These are phyloP conservation scores for Thermochaetoides thermophila DNA, from an alignment of 495 filamentous ascomycete genomes.

Conservation along the genomic window DNA sequence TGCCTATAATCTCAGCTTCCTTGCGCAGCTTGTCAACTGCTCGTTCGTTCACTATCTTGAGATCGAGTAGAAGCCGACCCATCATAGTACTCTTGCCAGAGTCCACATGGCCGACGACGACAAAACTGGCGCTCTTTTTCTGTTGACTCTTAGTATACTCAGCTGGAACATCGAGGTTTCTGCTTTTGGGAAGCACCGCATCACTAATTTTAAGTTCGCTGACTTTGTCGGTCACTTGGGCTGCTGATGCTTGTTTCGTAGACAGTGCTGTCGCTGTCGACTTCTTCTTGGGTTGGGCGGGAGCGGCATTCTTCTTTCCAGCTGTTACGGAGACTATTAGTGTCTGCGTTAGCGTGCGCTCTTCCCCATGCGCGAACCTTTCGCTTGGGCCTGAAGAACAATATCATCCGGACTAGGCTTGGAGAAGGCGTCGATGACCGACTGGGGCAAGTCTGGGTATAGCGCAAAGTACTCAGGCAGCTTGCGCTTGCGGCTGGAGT, in stretches of 20 bases:
- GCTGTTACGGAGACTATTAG: constrained; percentile 30
- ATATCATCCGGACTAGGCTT: constrained; percentile 90
- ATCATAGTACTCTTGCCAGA: constrained; percentile 96
- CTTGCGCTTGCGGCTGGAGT: constrained; percentile 5
- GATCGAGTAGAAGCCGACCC: constrained; percentile 83
- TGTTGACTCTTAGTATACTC: constrained; percentile 61
- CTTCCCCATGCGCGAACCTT: constrained; percentile 54
- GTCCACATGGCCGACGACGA: constrained; percentile 95
- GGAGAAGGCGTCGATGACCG: constrained; percentile 50
- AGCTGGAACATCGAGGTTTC: constrained; percentile 70
- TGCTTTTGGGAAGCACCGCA: constrained; percentile 60
- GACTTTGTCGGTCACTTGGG: constrained; percentile 33
- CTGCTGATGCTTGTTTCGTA: too few species aligned
- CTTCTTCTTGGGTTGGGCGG: constrained; percentile 21
- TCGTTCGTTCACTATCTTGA: constrained; percentile 71
- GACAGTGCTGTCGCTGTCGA: background rate
- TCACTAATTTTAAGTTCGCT: constrained; percentile 51
- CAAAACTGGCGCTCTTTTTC: constrained; percentile 83
- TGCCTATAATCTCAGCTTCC: constrained; percentile 83
- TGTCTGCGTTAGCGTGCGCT: constrained; percentile 23
- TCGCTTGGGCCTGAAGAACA: constrained; percentile 72
- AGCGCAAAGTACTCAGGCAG: background rate
- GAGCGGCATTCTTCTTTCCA: constrained; percentile 27
- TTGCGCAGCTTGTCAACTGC: constrained; percentile 76
- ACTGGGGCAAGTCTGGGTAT: constrained; percentile 20